phyloP scores from a whole-genome alignment of 768 basidiomycete genomes.

The Rubroboletus pulcherrimus region DNA sequence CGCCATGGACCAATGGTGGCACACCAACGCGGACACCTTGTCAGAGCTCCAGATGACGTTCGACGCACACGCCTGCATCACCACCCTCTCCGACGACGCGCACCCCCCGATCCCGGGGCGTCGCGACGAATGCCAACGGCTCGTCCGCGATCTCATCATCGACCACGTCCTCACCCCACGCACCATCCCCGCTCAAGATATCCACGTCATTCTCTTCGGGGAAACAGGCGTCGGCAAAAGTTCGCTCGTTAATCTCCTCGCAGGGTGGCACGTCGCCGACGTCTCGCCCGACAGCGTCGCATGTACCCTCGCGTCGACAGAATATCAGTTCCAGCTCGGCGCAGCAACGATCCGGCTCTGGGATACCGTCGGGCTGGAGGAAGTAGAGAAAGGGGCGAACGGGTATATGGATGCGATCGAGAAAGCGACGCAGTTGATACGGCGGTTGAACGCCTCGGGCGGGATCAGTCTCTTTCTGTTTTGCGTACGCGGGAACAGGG shows the following conservation, averaged over 20 bases:
- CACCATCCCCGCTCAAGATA: slow-evolving; percentile 13
- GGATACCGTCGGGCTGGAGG: slow-evolving; percentile 34
- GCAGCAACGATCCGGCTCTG: slow-evolving; percentile 22
- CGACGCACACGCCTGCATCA: slow-evolving; percentile 21
- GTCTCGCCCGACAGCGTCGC: slow-evolving; percentile 29
- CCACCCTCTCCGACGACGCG: slow-evolving; percentile 19
- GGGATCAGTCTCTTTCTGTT: slow-evolving; percentile 32
- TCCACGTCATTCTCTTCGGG: slow-evolving; percentile 39
- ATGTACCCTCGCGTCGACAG: slow-evolving; percentile 28
- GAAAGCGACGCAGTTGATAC: slow-evolving; percentile 31
- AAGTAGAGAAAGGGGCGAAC: slow-evolving; percentile 11
- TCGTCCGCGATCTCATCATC: slow-evolving; percentile 24
- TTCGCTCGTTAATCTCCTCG: slow-evolving; percentile 37
- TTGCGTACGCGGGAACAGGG: slow-evolving; percentile 30
- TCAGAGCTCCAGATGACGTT: slow-evolving; percentile 13
- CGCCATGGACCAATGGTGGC: slow-evolving; percentile 24
- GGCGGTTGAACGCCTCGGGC: slow-evolving; percentile 21
- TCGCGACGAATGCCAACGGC: slow-evolving; percentile 20
- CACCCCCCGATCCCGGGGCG: slow-evolving; percentile 16
- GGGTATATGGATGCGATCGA: slow-evolving; percentile 28
- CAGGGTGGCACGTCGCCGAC: slow-evolving; percentile 26
- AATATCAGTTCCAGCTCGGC: slow-evolving; percentile 27
- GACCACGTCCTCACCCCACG: slow-evolving; percentile 23
- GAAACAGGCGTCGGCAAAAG: slow-evolving; percentile 37
- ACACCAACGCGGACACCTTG: slow-evolving; percentile 8